Conservation (phyloP, 345 rosid species). For the Lagerstroemia speciosa region DNA sequence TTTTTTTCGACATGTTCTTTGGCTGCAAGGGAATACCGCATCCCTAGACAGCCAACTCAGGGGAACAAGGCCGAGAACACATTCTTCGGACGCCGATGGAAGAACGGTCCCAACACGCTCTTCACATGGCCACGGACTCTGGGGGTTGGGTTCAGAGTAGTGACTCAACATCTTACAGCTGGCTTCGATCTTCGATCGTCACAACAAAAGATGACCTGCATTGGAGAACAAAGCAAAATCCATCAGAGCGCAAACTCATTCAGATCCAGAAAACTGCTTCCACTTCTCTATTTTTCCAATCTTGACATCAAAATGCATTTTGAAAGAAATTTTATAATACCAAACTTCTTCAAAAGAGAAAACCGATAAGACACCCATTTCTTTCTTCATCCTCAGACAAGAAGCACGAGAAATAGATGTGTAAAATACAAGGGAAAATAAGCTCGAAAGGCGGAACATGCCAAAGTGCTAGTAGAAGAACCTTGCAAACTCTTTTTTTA, state of each 20-base stretch:
- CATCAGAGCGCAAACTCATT: background rate
- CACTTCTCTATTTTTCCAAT: background rate
- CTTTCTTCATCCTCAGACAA: no score
- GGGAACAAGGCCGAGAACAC: conserved; percentile 7
- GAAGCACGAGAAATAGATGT: no score
- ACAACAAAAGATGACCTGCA: conserved; percentile 16
- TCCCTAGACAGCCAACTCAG: conserved; percentile 4
- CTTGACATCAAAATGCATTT: background rate
- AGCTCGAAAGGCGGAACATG: no score
- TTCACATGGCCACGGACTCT: conserved; percentile 6
- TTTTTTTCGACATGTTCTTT: conserved; percentile 2
- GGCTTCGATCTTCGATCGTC: conserved; percentile 5
- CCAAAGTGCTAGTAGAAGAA: no score
- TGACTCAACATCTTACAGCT: conserved; percentile 17
- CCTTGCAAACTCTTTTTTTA: no score
- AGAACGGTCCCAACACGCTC: conserved; percentile 10
- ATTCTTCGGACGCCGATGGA: conserved; percentile 5
- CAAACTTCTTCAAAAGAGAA: background rate
- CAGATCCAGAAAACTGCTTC: background rate
- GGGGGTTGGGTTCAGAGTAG: conserved; percentile 10
- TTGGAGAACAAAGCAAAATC: background rate
- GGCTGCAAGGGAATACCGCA: conserved; percentile 6
- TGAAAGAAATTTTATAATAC: background rate
- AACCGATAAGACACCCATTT: no score
- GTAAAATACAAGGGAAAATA: no score